Evolutionary conservation across 2,329 filamentous ascomycete species (phyloP).

Genomic region (Sporothrix pseudoabietina): DNA sequence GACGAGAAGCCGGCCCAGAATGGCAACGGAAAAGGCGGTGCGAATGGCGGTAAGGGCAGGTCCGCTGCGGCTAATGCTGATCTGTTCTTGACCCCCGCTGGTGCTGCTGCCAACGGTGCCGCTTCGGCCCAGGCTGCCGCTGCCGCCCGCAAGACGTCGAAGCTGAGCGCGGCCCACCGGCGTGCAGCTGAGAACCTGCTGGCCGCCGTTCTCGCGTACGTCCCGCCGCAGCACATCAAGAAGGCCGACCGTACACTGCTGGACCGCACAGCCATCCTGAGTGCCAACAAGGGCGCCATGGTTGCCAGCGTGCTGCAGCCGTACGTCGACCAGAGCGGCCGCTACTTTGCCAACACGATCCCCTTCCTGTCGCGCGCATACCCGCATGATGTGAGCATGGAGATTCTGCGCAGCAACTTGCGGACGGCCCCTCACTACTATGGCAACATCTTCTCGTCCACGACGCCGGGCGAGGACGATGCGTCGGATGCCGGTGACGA

Average conservation of each 20-base stretch:
- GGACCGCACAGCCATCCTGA: constrained; percentile 78
- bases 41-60: constrained; percentile 38
- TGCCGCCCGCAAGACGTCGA: constrained; percentile 36
- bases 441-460: constrained; percentile 37
- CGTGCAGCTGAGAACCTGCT: constrained; percentile 64
- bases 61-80: constrained; percentile 65
- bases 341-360: constrained; percentile 71
- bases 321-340: constrained; percentile 63
- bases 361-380: constrained; percentile 74
- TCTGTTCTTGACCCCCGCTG: constrained; percentile 59
- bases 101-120: constrained; percentile 28
- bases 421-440: constrained; percentile 43
- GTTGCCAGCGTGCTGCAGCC: constrained; percentile 81
- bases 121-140: constrained; percentile 23
- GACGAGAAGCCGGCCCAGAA: constrained; percentile 29
- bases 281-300: constrained; percentile 70
- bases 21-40: background rate
- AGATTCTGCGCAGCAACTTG: constrained; percentile 67
- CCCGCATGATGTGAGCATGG: constrained; percentile 64
- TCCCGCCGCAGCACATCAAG: constrained; percentile 69
- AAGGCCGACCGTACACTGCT: constrained; percentile 72
- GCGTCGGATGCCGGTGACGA: constrained; percentile 54
- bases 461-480: constrained; percentile 23
- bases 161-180: constrained; percentile 52
- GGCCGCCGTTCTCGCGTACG: constrained; percentile 59